Evolutionary conservation across 352 stramenopile species (phyloP).

Genomic region (Plasmopara muralis): DNA sequence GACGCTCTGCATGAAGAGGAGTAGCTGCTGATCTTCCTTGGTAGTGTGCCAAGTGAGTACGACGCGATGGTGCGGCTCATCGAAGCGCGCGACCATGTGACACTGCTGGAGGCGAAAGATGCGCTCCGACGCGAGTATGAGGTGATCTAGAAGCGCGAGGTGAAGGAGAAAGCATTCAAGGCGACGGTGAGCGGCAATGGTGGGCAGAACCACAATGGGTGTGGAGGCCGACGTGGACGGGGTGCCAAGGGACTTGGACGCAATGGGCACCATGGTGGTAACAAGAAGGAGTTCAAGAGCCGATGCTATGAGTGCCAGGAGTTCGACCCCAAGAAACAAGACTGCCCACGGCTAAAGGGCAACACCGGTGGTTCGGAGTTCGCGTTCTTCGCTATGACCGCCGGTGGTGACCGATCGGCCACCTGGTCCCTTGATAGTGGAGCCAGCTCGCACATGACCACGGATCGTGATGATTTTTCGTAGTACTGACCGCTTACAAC

Average conservation of each 20-base stretch:
- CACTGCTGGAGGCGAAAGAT: neutral
- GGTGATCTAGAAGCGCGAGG: neutral
- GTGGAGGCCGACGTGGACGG: too few relatives aligned
- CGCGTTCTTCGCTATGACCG: neutral
- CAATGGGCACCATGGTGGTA: neutral
- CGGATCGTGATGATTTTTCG: neutral
- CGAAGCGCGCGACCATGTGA: neutral
- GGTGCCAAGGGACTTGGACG: too few relatives aligned
- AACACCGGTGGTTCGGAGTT: too few relatives aligned
- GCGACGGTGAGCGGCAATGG: too few relatives aligned
- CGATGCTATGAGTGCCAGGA: neutral
- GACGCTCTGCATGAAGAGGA: neutral
- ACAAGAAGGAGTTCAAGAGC: too few relatives aligned
- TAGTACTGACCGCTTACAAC: neutral
- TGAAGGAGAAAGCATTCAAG: neutral
- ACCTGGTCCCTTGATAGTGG: neutral
- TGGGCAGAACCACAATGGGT: too few relatives aligned
- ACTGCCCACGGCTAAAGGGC: neutral
- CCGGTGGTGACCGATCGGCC: neutral
- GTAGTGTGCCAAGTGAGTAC: conserved; percentile 5
- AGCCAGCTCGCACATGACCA: too few relatives aligned
- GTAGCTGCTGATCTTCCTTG: conserved; percentile 7
- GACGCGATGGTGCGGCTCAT: conserved; percentile 2
- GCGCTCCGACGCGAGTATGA: conserved; percentile 2
- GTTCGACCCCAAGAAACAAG: neutral